These are phyloP conservation scores for Lentinus tigrinus DNA, from an alignment of 768 basidiomycete species.

Conservation along the genomic window DNA sequence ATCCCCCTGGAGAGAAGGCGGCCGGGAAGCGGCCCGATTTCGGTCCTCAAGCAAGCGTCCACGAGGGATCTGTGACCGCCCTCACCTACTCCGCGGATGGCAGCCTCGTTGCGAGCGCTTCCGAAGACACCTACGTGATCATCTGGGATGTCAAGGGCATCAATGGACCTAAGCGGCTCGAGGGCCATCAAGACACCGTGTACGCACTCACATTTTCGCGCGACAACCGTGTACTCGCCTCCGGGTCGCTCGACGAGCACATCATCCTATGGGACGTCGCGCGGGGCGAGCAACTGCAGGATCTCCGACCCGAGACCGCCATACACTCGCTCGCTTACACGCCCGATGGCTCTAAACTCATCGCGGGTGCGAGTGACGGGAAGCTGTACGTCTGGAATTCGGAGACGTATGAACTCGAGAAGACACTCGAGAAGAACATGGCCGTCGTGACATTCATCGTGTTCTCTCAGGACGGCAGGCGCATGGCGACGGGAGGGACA, in stretches of 20 bases:
- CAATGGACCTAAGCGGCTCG: conserved; percentile 21
- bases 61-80: conserved; percentile 24
- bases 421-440: conserved; percentile 7
- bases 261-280: neutral
- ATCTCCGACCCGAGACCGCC: neutral
- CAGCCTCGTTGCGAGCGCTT: conserved; percentile 8
- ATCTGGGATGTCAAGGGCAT: conserved; percentile 8
- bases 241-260: neutral
- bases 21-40: neutral
- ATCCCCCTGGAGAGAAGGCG: neutral
- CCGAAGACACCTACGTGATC: conserved; percentile 13
- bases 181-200: conserved; percentile 17
- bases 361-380: conserved; percentile 14
- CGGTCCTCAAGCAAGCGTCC: neutral
- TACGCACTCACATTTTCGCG: conserved; percentile 33
- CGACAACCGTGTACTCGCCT: conserved; percentile 5
- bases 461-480: conserved; percentile 14
- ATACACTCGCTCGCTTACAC: conserved; percentile 19
- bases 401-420: neutral
- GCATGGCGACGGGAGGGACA: conserved; percentile 10
- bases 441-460: conserved; percentile 32
- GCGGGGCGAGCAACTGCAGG: neutral
- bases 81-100: conserved; percentile 41
- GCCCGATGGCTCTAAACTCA: conserved; percentile 18
- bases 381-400: conserved; percentile 11